Evolutionary conservation across 139 green algal genomes (phyloP).

Genomic region (Chlamydomonas incerta): DNA sequence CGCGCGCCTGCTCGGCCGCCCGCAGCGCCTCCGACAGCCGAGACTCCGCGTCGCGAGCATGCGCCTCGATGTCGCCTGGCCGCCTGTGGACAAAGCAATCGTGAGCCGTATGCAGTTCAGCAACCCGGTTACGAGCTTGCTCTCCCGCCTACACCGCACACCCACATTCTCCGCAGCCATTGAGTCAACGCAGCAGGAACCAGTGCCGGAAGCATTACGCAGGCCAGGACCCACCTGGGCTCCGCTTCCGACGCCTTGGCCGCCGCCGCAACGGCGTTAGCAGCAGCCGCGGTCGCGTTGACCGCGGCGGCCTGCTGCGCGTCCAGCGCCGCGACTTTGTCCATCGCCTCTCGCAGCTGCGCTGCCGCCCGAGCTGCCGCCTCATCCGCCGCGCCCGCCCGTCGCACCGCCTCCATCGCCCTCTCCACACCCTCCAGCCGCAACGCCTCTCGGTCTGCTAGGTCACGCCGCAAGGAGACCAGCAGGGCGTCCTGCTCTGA

Average conservation of each 20-base stretch:
- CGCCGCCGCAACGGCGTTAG: neutral
- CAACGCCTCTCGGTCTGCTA: slow-evolving; percentile 19
- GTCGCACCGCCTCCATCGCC: slow-evolving; percentile 30
- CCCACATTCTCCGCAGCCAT: too few species aligned
- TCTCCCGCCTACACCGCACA: too few species aligned
- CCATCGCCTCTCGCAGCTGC: slow-evolving; percentile 8
- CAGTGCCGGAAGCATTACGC: too few species aligned
- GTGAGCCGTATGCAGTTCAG: too few species aligned
- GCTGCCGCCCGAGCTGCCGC: neutral
- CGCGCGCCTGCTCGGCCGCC: slow-evolving; percentile 32
- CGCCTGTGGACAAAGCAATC: neutral
- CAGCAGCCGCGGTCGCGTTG: neutral
- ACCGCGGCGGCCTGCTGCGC: neutral
- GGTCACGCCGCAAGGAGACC: neutral
- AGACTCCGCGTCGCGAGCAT: slow-evolving; percentile 33
- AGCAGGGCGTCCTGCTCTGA: neutral
- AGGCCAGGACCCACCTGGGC: too few species aligned
- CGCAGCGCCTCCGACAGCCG: slow-evolving; percentile 23
- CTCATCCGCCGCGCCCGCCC: slow-evolving; percentile 24
- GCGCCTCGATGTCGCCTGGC: slow-evolving; percentile 32
- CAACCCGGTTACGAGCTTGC: too few species aligned
- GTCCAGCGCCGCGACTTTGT: slow-evolving; percentile 11
- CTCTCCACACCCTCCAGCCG: slow-evolving; percentile 27
- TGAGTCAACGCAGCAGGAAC: too few species aligned
- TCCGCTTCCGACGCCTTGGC: neutral